Conservation (phyloP, 192 early-diverging fungal genomes). For the Linnemannia schmuckeri region DNA sequence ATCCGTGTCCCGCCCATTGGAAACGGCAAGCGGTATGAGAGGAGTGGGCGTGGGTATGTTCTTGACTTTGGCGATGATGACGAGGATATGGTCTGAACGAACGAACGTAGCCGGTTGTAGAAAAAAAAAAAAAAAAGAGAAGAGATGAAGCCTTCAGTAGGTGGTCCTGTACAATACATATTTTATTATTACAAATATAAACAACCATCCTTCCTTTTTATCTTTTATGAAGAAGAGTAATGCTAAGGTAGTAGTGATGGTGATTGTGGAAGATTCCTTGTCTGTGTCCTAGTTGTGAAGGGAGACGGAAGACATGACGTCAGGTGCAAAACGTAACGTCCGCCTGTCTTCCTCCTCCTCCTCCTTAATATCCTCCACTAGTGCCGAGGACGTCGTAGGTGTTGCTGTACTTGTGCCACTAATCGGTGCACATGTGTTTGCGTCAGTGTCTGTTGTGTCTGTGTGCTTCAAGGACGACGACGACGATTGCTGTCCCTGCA, state of each 20-base stretch:
- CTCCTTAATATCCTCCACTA: background rate
- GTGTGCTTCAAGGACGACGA: background rate
- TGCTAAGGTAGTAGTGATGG: too few relatives aligned
- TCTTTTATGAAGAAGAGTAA: too few relatives aligned
- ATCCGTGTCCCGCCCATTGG: slow-evolving; percentile 65
- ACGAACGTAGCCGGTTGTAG: background rate
- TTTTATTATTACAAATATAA: slow-evolving; percentile 4
- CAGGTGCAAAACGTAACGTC: background rate
- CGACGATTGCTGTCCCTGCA: background rate
- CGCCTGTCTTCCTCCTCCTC: background rate
- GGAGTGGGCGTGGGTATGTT: slow-evolving; percentile 53
- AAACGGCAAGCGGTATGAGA: slow-evolving; percentile 59
- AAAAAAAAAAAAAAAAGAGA: too few relatives aligned
- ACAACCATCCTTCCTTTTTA: background rate
- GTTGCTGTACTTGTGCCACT: background rate
- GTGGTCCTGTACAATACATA: slow-evolving; percentile 1
- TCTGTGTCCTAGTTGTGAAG: background rate
- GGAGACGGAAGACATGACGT: background rate
- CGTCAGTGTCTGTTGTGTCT: background rate
- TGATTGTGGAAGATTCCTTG: too few relatives aligned
- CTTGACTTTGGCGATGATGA: slow-evolving; percentile 54
- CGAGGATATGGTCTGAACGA: slow-evolving; percentile 49
- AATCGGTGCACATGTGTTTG: background rate
- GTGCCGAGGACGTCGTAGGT: background rate
- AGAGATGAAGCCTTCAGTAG: background rate